Conservation (phyloP, 2,329 filamentous ascomycete genomes). For the Diplodia mutila region DNA sequence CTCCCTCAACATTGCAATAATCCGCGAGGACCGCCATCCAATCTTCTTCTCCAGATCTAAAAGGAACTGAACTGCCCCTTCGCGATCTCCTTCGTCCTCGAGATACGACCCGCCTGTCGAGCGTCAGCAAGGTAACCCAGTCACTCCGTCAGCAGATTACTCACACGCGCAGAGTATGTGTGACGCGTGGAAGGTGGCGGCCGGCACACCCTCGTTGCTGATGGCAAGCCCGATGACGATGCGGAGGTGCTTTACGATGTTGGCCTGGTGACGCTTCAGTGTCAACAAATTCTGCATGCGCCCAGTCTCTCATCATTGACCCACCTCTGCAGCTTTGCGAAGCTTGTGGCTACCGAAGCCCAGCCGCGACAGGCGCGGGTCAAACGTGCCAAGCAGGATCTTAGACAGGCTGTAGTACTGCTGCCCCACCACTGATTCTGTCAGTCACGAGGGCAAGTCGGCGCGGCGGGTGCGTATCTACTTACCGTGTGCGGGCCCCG, state of each 20-base stretch:
- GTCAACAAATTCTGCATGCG: no score
- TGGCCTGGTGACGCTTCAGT: conserved; percentile 2
- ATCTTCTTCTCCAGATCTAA: conserved; percentile 14
- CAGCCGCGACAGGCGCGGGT: conserved; percentile 13
- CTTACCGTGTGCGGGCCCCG: conserved; percentile 18
- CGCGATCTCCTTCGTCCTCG: conserved; percentile 13
- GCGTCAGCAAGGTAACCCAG: background rate
- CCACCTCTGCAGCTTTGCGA: conserved; percentile 20
- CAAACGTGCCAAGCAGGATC: conserved; percentile 13
- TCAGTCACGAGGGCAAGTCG: background rate
- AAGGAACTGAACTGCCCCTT: conserved; percentile 19
- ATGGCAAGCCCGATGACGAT: conserved; percentile 16
- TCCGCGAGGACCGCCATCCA: conserved; percentile 21
- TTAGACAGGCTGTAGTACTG: conserved; percentile 23
- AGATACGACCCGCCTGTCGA: conserved; percentile 23
- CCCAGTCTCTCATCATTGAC: background rate
- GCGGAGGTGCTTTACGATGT: conserved; percentile 9
- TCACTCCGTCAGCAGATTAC: background rate
- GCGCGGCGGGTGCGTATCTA: background rate
- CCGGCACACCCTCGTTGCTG: conserved; percentile 7
- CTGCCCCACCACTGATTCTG: conserved; percentile 8
- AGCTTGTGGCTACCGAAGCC: conserved; percentile 18
- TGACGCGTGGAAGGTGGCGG: conserved; percentile 22
- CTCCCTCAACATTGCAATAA: conserved; percentile 17
- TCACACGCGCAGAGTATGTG: conserved; percentile 25